phyloP scores from a whole-genome alignment of 2,329 filamentous ascomycete genomes.

The Metarhizium anisopliae region DNA sequence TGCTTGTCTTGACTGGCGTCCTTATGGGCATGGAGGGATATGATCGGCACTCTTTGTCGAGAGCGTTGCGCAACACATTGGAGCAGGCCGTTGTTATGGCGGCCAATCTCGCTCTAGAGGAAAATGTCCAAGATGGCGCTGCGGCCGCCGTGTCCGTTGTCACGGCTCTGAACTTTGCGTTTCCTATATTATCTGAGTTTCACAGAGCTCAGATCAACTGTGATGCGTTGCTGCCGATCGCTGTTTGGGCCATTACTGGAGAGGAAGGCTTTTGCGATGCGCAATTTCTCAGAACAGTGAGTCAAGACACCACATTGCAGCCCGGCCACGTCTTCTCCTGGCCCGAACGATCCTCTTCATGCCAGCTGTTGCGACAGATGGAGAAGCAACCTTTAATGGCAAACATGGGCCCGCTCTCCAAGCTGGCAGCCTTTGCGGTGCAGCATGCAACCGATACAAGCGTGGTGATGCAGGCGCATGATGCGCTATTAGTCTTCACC shows the following conservation, averaged over 20 bases:
- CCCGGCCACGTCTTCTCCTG: constrained; percentile 47
- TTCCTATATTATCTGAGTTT: constrained; percentile 57
- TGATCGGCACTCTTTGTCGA: constrained; percentile 54
- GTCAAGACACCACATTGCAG: constrained; percentile 52
- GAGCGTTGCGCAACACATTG: constrained; percentile 54
- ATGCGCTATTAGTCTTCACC: constrained; percentile 59
- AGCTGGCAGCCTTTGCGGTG: constrained; percentile 55
- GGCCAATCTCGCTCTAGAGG: constrained; percentile 63
- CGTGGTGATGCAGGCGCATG: constrained; percentile 41
- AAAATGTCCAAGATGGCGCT: constrained; percentile 29
- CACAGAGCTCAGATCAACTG: constrained; percentile 54
- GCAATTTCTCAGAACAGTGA: constrained; percentile 63
- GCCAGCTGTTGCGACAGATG: constrained; percentile 47
- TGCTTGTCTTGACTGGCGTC: constrained; percentile 71
- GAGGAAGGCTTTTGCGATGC: constrained; percentile 67
- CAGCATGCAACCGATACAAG: constrained; percentile 39
- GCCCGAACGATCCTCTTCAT: constrained; percentile 52
- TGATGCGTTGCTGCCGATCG: constrained; percentile 59
- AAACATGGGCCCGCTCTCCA: constrained; percentile 59
- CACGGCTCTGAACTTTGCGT: constrained; percentile 67
- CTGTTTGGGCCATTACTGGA: constrained; percentile 59
- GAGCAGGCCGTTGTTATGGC: constrained; percentile 67
- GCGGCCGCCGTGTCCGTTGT: constrained; percentile 46
- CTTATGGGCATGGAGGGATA: constrained; percentile 66
- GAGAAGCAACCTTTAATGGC: constrained; percentile 52